Evolutionary conservation across 768 basidiomycete genomes (phyloP).

Genomic region (Trametes cinnabarina): DNA sequence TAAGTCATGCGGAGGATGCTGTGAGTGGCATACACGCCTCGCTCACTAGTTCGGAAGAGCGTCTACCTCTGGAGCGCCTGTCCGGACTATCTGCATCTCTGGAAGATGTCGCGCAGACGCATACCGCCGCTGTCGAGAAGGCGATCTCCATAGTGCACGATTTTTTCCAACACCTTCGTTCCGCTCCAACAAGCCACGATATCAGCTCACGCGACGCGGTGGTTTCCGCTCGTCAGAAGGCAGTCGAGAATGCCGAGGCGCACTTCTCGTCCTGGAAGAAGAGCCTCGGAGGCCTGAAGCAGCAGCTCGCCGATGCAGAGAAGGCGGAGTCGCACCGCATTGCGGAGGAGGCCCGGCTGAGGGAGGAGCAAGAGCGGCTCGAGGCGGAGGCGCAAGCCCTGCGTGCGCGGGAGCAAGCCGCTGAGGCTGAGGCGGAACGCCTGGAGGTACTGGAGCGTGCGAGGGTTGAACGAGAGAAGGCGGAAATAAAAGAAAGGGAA

Average conservation of each 20-base stretch:
- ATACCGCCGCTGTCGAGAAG: constrained; percentile 40
- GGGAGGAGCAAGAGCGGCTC: constrained; percentile 24
- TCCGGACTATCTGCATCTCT: constrained; percentile 36
- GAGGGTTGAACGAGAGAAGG: constrained; percentile 19
- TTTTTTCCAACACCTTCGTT: constrained; percentile 55
- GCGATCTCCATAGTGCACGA: constrained; percentile 56
- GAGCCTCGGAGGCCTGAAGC: constrained; percentile 29
- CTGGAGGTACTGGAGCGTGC: constrained; percentile 19
- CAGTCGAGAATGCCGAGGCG: constrained; percentile 51
- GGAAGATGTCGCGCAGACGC: constrained; percentile 34
- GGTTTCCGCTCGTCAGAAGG: constrained; percentile 46
- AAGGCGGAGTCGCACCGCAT: constrained; percentile 40
- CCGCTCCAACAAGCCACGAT: constrained; percentile 42
- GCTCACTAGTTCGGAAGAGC: constrained; percentile 30
- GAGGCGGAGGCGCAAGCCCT: constrained; percentile 18
- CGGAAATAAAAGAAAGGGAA: constrained; percentile 31
- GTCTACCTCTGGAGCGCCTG: constrained; percentile 35
- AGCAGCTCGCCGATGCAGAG: constrained; percentile 40
- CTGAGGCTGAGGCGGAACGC: constrained; percentile 15
- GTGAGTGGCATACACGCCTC: constrained; percentile 40
- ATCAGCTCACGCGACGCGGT: constrained; percentile 46
- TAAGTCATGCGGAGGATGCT: constrained; percentile 35
- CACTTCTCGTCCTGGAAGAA: constrained; percentile 50
- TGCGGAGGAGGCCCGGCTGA: constrained; percentile 22
- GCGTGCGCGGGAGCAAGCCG: constrained; percentile 15